Evolutionary conservation across 2,329 filamentous ascomycete genomes (phyloP).

Genomic region (Ceratocystis variospora): DNA sequence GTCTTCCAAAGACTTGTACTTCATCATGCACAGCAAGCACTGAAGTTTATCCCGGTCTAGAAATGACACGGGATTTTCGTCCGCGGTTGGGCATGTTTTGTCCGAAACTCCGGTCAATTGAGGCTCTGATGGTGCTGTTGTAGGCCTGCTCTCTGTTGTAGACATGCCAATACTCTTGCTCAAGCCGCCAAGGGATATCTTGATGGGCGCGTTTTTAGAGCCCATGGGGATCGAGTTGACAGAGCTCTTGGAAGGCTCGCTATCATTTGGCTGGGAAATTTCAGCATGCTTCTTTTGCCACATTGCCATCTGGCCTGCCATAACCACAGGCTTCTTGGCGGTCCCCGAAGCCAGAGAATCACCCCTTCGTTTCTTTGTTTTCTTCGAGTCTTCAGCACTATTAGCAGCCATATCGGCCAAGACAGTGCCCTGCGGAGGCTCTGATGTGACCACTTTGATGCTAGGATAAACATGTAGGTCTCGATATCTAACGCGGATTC

Average conservation of each 20-base stretch:
- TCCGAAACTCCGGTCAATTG: neutral
- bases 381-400: constrained; percentile 26
- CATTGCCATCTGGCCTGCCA: constrained; percentile 33
- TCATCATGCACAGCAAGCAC: constrained; percentile 35
- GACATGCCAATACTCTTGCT: constrained; percentile 8
- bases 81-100: constrained; percentile 9
- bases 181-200: constrained; percentile 25
- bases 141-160: constrained; percentile 3
- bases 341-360: constrained; percentile 27
- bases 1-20: constrained; percentile 33
- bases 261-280: constrained; percentile 22
- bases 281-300: constrained; percentile 35
- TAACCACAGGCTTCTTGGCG: constrained; percentile 29
- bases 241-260: constrained; percentile 7
- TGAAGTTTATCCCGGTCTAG: constrained; percentile 40
- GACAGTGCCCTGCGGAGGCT: constrained; percentile 22
- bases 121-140: neutral
- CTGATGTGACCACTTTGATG: constrained; percentile 44
- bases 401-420: constrained; percentile 22
- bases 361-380: constrained; percentile 41
- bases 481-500: constrained; percentile 60
- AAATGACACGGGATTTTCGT: constrained; percentile 33
- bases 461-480: constrained; percentile 60
- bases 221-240: constrained; percentile 10
- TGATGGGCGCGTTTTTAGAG: constrained; percentile 22